phyloP scores from a whole-genome alignment of 345 rosid genomes.

The Combretum micranthum region DNA sequence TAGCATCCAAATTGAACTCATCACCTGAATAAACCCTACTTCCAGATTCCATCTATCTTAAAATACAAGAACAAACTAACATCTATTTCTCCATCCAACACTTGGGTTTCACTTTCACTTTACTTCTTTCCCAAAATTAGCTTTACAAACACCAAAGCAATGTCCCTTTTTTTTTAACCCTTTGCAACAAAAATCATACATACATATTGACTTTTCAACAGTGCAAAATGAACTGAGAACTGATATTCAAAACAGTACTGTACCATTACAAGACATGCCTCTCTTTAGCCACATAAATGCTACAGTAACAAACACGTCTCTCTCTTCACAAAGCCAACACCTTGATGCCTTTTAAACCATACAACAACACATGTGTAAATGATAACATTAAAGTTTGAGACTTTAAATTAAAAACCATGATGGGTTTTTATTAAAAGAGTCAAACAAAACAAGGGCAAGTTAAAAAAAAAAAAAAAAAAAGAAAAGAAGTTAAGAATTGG shows the following conservation, averaged over 20 bases:
- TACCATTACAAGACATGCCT: constrained; percentile 23
- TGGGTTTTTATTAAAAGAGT: too few species aligned
- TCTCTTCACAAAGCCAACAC: constrained; percentile 12
- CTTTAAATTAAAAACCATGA: too few species aligned
- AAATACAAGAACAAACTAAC: constrained; percentile 15
- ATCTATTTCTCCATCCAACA: constrained; percentile 11
- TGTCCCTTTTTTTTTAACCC: too few species aligned
- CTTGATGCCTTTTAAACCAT: constrained; percentile 20
- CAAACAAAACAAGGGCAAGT: background rate
- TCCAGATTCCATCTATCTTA: constrained; percentile 65
- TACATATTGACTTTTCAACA: constrained; percentile 26
- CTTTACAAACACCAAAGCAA: background rate
- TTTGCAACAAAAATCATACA: constrained; percentile 15
- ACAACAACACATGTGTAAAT: constrained; percentile 26
- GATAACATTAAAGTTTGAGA: background rate
- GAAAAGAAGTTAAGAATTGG: too few species aligned
- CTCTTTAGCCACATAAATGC: constrained; percentile 9
- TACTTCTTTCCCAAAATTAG: constrained; percentile 4
- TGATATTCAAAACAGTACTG: constrained; percentile 21
- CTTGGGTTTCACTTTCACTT: background rate
- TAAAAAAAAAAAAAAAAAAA: too few species aligned
- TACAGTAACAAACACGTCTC: constrained; percentile 19
- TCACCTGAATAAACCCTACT: constrained; percentile 38
- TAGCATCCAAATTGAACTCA: constrained; percentile 53
- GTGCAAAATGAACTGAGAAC: constrained; percentile 19